Base-by-base conservation (phyloP, 306 rosid species). In the Canavalia ensiformis region DNA sequence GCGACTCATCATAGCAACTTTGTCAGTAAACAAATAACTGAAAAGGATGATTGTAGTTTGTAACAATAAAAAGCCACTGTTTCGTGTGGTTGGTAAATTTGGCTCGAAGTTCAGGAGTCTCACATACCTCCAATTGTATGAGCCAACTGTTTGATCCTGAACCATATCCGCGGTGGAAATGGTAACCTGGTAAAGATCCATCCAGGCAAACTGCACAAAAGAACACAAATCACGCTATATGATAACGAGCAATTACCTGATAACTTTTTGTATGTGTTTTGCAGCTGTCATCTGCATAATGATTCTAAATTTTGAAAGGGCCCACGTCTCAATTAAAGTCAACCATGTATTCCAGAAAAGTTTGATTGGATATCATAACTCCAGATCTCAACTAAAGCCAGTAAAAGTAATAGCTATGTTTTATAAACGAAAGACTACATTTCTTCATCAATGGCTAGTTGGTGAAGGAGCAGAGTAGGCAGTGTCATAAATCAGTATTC, bases 61-160 rank as follows among this genome's bases (percentile, higher is more conserved):
- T 28, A 41, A 39, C 45, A 42, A 55, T 1, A 39, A 59, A 59
- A 78, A 59, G 11, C 42, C 47, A 45, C 2, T 4, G 5, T 37
- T 51, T 42, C 68, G 74, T 37, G 7, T 25, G 55, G 41, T 35
- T 80, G 77, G 47, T 45, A 51, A 80, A 75, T 60, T 45, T 28
- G 10, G 35, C 76, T 63, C 35, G 77, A 60, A 77, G 60, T 69
- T 70, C 29, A 34, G 7, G 60, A 11, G 42, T 68, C 72, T 74
- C 12, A 44, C 81, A 57, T 51, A 85, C 90, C 90, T 88, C 90
- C 74, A 85, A 80, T 37, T 84, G 87, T 84, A 84, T 54, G 33
- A 88, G 85, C 88, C 90, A 88, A 85, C 83, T 88, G 81, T 82
- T 88, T 39, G 90, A 72, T 58, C 90, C 90, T 6, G 88, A 79